These are phyloP conservation scores for Diophrys appendiculata DNA, from an alignment of 73 alveolate genomes.

Conservation along the genomic window DNA sequence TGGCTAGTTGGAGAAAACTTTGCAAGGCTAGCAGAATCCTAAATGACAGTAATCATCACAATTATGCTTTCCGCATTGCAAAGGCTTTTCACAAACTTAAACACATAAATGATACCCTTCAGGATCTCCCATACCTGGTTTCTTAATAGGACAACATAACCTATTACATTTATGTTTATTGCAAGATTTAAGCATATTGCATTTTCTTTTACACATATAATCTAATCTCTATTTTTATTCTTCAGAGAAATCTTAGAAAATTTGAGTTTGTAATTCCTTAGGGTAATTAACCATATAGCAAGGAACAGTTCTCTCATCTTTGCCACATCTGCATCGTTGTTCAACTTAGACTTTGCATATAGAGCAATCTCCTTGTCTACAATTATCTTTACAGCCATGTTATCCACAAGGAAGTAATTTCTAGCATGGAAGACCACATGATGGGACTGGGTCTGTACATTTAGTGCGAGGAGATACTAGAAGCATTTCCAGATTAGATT, in stretches of 20 bases:
- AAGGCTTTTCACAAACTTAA: conserved; percentile 80
- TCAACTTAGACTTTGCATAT: conserved; percentile 66
- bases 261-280: conserved; percentile 27
- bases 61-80: conserved; percentile 89
- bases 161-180: conserved; percentile 86
- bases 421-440: conserved; percentile 66
- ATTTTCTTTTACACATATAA: conserved; percentile 75
- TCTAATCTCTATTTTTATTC: conserved; percentile 43
- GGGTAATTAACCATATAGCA: conserved; percentile 87
- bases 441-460: conserved; percentile 76
- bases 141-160: conserved; percentile 82
- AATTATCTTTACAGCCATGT: conserved; percentile 34
- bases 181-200: conserved; percentile 77
- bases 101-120: conserved; percentile 90
- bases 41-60: conserved; percentile 93
- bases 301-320: conserved; percentile 59
- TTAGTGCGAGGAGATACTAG: conserved; percentile 33
- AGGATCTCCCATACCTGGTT: conserved; percentile 68
- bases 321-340: conserved; percentile 77
- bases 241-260: background rate
- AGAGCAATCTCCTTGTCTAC: conserved; percentile 55
- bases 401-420: conserved; percentile 58
- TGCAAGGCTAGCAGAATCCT: conserved; percentile 95
- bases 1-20: conserved; percentile 81
- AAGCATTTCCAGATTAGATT: conserved; percentile 34